These are phyloP conservation scores for Starmerella tilneyi DNA, from an alignment of 805 yeast genomes.

Conservation along the genomic window DNA sequence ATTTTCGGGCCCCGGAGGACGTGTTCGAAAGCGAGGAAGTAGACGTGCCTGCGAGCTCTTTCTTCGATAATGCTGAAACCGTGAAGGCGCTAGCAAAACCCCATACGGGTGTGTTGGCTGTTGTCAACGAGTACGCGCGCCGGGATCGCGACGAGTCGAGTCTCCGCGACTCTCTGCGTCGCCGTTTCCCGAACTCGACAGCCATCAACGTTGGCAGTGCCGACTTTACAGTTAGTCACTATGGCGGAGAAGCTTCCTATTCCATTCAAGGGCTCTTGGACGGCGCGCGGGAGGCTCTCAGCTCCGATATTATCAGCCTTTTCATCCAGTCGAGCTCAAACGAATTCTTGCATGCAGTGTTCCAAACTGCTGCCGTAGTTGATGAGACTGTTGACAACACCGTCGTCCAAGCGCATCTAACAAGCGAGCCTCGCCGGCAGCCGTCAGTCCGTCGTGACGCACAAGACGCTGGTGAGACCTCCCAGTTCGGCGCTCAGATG, in stretches of 20 bases:
- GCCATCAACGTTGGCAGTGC: slow-evolving; percentile 31
- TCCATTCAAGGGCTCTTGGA: slow-evolving; percentile 42
- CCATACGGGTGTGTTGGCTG: slow-evolving; percentile 31
- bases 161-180: slow-evolving; percentile 29
- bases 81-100: slow-evolving; percentile 44
- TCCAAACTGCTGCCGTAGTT: slow-evolving; percentile 32
- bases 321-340: slow-evolving; percentile 34
- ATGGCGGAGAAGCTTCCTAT: slow-evolving; percentile 51
- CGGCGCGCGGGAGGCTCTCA: slow-evolving; percentile 43
- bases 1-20: slow-evolving; percentile 34
- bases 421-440: slow-evolving; percentile 35
- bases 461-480: slow-evolving; percentile 8
- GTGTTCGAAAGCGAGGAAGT: slow-evolving; percentile 35
- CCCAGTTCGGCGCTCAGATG: neutral
- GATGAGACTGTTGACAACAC: slow-evolving; percentile 30
- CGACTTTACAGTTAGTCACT: slow-evolving; percentile 46
- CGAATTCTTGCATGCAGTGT: slow-evolving; percentile 31
- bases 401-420: slow-evolving; percentile 34
- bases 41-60: slow-evolving; percentile 45
- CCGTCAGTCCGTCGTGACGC: slow-evolving; percentile 28
- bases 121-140: slow-evolving; percentile 34
- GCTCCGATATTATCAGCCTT: slow-evolving; percentile 35
- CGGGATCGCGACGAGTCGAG: slow-evolving; percentile 30
- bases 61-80: slow-evolving; percentile 46
- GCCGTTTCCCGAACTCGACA: slow-evolving; percentile 30